These are phyloP conservation scores for Talaromyces borbonicus DNA, from an alignment of 495 filamentous ascomycete species.

Conservation along the genomic window DNA sequence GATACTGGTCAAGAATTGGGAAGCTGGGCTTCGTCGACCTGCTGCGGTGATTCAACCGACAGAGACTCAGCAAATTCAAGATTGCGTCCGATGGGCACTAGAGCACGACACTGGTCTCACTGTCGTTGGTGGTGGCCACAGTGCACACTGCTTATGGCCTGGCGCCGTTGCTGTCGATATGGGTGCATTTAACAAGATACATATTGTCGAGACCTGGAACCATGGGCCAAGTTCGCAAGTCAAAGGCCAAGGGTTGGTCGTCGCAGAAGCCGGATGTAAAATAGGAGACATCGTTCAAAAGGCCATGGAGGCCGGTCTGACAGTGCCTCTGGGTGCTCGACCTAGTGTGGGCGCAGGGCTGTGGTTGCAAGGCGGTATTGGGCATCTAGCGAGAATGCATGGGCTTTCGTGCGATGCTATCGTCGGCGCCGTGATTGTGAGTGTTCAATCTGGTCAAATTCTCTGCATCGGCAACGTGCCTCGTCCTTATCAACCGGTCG, in stretches of 20 bases:
- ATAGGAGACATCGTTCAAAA: constrained; percentile 46
- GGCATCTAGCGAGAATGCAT: constrained; percentile 45
- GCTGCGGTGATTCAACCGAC: constrained; percentile 38
- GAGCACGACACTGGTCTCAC: constrained; percentile 39
- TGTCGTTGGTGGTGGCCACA: constrained; percentile 50
- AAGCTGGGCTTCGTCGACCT: constrained; percentile 38
- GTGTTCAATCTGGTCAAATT: constrained; percentile 38
- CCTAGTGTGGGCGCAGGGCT: constrained; percentile 54
- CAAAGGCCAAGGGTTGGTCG: constrained; percentile 22
- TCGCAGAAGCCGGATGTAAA: constrained; percentile 46
- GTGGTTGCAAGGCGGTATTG: constrained; percentile 58
- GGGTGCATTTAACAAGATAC: constrained; percentile 43
- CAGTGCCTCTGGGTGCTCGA: constrained; percentile 49
- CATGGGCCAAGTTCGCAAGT: constrained; percentile 10
- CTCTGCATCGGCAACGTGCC: constrained; percentile 45
- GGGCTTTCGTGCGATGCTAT: constrained; percentile 54
- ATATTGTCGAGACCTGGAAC: constrained; percentile 27
- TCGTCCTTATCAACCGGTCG: constrained; percentile 34
- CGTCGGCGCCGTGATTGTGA: constrained; percentile 49
- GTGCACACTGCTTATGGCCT: constrained; percentile 47
- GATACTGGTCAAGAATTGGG: constrained; percentile 40
- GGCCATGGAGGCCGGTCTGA: constrained; percentile 39
- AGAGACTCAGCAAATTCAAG: constrained; percentile 41
- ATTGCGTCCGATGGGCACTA: constrained; percentile 50
- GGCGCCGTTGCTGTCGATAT: constrained; percentile 50